Conservation (phyloP, 2,329 filamentous ascomycete species). For the Orbilia blumenaviensis region DNA sequence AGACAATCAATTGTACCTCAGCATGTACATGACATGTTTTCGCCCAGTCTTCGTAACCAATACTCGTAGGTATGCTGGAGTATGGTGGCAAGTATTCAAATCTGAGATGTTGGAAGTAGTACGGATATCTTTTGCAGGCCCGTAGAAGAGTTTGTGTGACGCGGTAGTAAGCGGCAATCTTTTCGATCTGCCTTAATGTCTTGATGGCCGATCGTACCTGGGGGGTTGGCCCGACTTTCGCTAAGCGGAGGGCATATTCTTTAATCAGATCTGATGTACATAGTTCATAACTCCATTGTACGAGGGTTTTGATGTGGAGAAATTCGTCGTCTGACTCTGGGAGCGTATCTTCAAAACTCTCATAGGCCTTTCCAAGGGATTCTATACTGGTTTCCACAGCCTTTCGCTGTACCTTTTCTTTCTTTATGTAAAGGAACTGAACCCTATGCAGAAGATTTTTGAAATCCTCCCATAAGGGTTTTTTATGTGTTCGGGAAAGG, state of each 20-base stretch:
- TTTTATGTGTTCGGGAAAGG: constrained; percentile 36
- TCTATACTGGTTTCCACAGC: constrained; percentile 2
- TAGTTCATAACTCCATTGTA: constrained; percentile 6
- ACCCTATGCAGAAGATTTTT: constrained; percentile 29
- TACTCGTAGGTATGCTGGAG: neutral
- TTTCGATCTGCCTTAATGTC: constrained; percentile 33
- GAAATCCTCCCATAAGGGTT: constrained; percentile 34
- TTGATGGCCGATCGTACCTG: constrained; percentile 29
- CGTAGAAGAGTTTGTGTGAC: constrained; percentile 4
- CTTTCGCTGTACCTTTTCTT: constrained; percentile 4
- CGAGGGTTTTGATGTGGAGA: neutral
- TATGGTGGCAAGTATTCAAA: constrained; percentile 25
- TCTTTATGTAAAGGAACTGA: constrained; percentile 36
- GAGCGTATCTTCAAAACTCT: constrained; percentile 4
- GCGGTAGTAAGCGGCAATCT: constrained; percentile 31
- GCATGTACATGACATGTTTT: constrained; percentile 62
- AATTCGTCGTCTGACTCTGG: neutral
- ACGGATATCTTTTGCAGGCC: neutral
- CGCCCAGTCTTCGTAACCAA: constrained; percentile 29
- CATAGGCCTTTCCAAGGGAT: constrained; percentile 5
- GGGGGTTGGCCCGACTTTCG: constrained; percentile 17
- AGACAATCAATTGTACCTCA: constrained; percentile 65
- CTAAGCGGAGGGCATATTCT: constrained; percentile 10
- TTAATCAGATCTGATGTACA: constrained; percentile 4
- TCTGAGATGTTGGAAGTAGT: constrained; percentile 6